These are phyloP conservation scores for Pythium oligandrum DNA, from an alignment of 352 stramenopile species.

Conservation along the genomic window DNA sequence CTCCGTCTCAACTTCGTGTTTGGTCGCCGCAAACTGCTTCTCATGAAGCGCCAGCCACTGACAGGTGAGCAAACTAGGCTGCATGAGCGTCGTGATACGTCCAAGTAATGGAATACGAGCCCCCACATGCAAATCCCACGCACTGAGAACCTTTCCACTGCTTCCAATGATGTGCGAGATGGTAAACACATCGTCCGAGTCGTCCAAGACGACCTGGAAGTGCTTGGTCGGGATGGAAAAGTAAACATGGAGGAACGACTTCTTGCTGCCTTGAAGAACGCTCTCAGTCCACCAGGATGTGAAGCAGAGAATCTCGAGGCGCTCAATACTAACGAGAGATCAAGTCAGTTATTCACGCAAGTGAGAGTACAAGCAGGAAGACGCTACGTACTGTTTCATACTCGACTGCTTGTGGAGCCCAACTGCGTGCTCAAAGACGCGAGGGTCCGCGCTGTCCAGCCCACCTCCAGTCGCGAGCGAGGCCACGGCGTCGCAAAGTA, in stretches of 20 bases:
- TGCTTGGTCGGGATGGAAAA: conserved; percentile 63
- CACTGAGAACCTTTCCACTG: conserved; percentile 38
- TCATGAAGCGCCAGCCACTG: conserved; percentile 66
- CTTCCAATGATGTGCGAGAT: conserved; percentile 61
- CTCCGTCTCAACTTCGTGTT: conserved; percentile 41
- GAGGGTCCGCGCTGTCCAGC: conserved; percentile 20
- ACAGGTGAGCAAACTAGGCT: conserved; percentile 65
- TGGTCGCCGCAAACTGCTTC: conserved; percentile 26
- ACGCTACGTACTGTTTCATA: conserved; percentile 48
- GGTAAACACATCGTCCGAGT: conserved; percentile 67
- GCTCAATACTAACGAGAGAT: conserved; percentile 26
- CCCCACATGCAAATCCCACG: conserved; percentile 68
- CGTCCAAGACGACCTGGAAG: conserved; percentile 60
- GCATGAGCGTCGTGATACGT: conserved; percentile 61
- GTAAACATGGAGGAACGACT: conserved; percentile 40
- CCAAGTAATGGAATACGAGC: conserved; percentile 56
- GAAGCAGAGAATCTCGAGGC: conserved; percentile 64
- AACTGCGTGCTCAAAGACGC: conserved; percentile 40
- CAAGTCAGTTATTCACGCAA: background rate
- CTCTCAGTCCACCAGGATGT: conserved; percentile 67
- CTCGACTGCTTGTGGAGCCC: conserved; percentile 38
- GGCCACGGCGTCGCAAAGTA: conserved; percentile 12
- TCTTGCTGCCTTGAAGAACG: conserved; percentile 27
- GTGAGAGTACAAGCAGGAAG: no score
- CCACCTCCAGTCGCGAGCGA: conserved; percentile 4